phyloP scores from a whole-genome alignment of 495 filamentous ascomycete genomes.

The Aspergillus leporis region DNA sequence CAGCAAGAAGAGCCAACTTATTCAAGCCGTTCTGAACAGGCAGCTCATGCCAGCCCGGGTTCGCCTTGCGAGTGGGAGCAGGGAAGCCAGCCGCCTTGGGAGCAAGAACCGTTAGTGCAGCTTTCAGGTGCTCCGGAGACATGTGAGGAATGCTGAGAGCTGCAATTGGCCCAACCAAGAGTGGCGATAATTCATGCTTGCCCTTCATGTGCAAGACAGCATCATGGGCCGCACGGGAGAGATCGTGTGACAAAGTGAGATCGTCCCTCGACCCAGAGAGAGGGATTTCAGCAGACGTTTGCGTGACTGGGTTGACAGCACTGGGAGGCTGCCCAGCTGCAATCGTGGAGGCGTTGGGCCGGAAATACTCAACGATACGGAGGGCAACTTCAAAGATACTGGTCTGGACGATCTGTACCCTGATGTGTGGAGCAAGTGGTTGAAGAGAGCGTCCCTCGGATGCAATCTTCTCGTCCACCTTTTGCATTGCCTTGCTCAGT shows the following conservation, averaged over 20 bases:
- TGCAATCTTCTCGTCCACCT: constrained; percentile 60
- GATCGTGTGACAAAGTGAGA: constrained; percentile 66
- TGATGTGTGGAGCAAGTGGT: constrained; percentile 56
- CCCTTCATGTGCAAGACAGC: constrained; percentile 53
- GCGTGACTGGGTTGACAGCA: constrained; percentile 44
- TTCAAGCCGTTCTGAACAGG: constrained; percentile 74
- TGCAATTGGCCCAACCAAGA: constrained; percentile 79
- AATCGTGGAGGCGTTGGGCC: constrained; percentile 49
- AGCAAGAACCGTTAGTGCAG: constrained; percentile 70
- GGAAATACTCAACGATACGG: constrained; percentile 82
- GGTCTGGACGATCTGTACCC: constrained; percentile 81
- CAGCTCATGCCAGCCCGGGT: constrained; percentile 77
- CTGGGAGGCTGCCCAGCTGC: constrained; percentile 29
- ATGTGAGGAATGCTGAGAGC: constrained; percentile 79
- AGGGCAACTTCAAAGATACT: constrained; percentile 84
- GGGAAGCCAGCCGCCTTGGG: constrained; percentile 73
- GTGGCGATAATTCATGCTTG: constrained; percentile 66
- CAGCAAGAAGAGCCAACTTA: constrained; percentile 84
- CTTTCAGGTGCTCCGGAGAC: constrained; percentile 77
- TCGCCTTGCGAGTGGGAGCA: constrained; percentile 69
- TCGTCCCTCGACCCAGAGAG: constrained; percentile 38
- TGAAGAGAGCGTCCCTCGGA: constrained; percentile 43
- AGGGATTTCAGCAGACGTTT: constrained; percentile 42
- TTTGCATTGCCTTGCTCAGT: constrained; percentile 64
- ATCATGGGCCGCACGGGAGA: constrained; percentile 69